phyloP scores from a whole-genome alignment of 257 asterid species.

The Echites panduratus region DNA sequence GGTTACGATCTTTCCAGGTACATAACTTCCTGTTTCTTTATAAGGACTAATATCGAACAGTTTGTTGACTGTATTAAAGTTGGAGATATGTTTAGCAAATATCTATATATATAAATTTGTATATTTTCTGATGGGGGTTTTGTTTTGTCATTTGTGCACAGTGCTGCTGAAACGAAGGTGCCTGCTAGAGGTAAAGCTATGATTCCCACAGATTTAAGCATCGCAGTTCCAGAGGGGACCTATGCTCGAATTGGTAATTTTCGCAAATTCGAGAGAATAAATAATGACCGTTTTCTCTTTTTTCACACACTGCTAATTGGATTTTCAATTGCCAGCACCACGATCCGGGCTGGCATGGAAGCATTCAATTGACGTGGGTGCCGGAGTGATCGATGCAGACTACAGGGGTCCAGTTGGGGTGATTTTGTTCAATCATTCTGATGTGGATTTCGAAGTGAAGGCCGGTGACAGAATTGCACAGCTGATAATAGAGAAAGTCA shows the following conservation, averaged over 20 bases:
- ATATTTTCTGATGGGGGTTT: not conserved
- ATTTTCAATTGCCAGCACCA: slow-evolving; percentile 39
- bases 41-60: not conserved
- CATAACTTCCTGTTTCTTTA: not conserved
- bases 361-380: slow-evolving; percentile 80
- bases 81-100: no score
- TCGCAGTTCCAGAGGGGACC: slow-evolving; percentile 76
- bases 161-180: slow-evolving; percentile 58
- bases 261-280: no score
- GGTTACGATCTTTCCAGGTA: slow-evolving; percentile 49
- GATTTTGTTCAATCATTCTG: slow-evolving; percentile 38
- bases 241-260: slow-evolving; percentile 73
- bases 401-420: slow-evolving; percentile 44
- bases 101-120: no score
- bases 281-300: no score
- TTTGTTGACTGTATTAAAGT: not conserved
- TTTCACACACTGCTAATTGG: not conserved
- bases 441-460: slow-evolving; percentile 37
- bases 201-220: slow-evolving; percentile 74
- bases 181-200: slow-evolving; percentile 80
- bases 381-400: slow-evolving; percentile 92
- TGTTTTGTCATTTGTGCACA: slow-evolving; percentile 7
- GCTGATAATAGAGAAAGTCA: slow-evolving; percentile 32
- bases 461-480: slow-evolving; percentile 42
- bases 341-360: slow-evolving; percentile 85